These are phyloP conservation scores for Penicillium ochrochloron DNA, from an alignment of 495 filamentous ascomycete species.

Conservation along the genomic window DNA sequence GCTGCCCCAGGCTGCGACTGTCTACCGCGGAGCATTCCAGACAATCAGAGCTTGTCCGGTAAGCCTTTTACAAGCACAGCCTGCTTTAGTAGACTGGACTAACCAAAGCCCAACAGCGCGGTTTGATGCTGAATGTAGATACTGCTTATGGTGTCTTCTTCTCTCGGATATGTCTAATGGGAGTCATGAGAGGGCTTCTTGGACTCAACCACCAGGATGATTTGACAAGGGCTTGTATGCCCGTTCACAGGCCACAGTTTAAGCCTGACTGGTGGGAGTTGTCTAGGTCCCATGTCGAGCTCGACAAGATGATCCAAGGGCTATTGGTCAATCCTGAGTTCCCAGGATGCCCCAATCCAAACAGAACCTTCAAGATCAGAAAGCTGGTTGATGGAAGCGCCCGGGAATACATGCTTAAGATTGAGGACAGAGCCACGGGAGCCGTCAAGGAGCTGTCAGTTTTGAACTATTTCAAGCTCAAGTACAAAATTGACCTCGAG, in stretches of 20 bases:
- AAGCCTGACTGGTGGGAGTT: not conserved
- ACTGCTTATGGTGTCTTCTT: conserved; percentile 48
- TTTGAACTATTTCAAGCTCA: conserved; percentile 67
- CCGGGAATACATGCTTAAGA: conserved; percentile 60
- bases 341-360: conserved; percentile 51
- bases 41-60: conserved; percentile 72
- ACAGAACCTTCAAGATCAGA: conserved; percentile 64
- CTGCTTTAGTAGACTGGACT: not conserved
- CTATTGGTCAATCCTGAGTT: conserved; percentile 71
- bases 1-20: conserved; percentile 61
- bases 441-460: conserved; percentile 51
- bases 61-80: conserved; percentile 26
- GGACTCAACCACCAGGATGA: conserved; percentile 30
- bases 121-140: conserved; percentile 80
- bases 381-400: conserved; percentile 60
- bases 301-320: conserved; percentile 56
- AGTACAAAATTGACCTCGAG: conserved; percentile 68
- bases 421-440: conserved; percentile 55
- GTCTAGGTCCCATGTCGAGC: conserved; percentile 7
- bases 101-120: conserved; percentile 41
- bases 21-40: conserved; percentile 83
- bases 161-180: conserved; percentile 39
- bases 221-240: conserved; percentile 10
- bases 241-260: not conserved
- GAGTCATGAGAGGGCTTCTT: conserved; percentile 34